These are phyloP conservation scores for Arthrocladium fulminans DNA, from an alignment of 2,329 filamentous ascomycete genomes.

Conservation along the genomic window DNA sequence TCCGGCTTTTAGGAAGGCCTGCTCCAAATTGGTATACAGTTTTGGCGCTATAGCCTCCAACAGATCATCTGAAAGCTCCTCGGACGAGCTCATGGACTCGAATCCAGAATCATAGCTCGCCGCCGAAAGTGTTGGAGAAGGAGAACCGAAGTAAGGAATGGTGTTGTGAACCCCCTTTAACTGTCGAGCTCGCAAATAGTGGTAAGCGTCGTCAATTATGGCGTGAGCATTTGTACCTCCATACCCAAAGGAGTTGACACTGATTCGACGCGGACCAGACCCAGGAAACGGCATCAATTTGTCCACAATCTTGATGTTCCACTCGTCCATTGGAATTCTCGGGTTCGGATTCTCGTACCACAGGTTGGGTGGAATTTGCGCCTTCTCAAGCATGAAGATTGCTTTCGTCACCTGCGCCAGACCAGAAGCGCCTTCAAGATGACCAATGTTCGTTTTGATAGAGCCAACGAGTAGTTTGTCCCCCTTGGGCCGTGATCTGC, in stretches of 20 bases:
- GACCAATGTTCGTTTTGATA: slow-evolving; percentile 24
- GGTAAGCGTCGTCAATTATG: slow-evolving; percentile 16
- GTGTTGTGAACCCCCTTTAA: slow-evolving; percentile 10
- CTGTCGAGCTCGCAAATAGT: slow-evolving; percentile 7
- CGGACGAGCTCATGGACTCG: too few species aligned
- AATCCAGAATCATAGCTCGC: neutral
- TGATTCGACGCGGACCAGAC: slow-evolving; percentile 9
- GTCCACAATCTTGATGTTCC: slow-evolving; percentile 7
- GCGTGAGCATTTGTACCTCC: slow-evolving; percentile 19
- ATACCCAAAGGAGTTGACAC: slow-evolving; percentile 19
- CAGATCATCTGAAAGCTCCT: too few species aligned
- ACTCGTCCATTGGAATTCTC: slow-evolving; percentile 18
- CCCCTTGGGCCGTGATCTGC: neutral
- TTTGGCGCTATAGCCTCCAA: too few species aligned
- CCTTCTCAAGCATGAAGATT: slow-evolving; percentile 18
- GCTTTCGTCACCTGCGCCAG: slow-evolving; percentile 27
- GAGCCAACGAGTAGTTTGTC: slow-evolving; percentile 26
- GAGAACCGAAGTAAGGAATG: neutral
- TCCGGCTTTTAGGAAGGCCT: too few species aligned
- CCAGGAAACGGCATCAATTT: slow-evolving; percentile 12
- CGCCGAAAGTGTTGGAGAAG: neutral
- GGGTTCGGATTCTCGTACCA: slow-evolving; percentile 26
- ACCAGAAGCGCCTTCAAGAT: slow-evolving; percentile 27
- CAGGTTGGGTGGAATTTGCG: slow-evolving; percentile 26
- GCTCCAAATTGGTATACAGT: too few species aligned